phyloP scores from a whole-genome alignment of 257 asterid species.

The Nicotiana paniculata region DNA sequence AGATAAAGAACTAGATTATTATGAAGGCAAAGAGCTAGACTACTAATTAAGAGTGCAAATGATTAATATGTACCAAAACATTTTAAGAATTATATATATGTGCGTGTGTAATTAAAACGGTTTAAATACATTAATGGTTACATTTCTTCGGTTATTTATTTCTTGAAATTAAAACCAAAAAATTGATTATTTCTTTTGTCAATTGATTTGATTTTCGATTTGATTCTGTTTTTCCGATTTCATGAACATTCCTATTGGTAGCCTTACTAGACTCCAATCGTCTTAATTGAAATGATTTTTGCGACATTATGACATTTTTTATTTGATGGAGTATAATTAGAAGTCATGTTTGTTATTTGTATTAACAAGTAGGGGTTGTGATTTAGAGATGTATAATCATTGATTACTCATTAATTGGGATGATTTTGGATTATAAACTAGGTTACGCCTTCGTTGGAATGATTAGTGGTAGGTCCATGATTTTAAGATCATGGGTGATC shows the following conservation, averaged over 20 bases:
- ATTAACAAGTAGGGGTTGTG: neutral
- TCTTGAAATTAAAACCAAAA: too few relatives aligned
- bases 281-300: neutral
- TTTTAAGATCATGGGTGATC: too few relatives aligned
- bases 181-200: too few relatives aligned
- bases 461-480: neutral
- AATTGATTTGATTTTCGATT: too few relatives aligned
- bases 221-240: too few relatives aligned
- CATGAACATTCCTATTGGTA: too few relatives aligned
- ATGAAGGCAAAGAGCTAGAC: too few relatives aligned
- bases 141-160: too few relatives aligned
- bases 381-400: neutral
- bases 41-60: too few relatives aligned
- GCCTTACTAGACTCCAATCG: neutral
- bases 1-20: too few relatives aligned
- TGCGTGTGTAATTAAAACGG: neutral
- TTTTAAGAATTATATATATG: neutral
- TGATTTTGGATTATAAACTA: neutral
- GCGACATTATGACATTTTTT: neutral
- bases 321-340: neutral
- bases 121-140: too few relatives aligned
- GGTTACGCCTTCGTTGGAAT: neutral
- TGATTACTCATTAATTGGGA: neutral
- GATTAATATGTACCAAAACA: too few relatives aligned
- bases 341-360: neutral